phyloP scores from a whole-genome alignment of 1,139 yeast species.

The Magnusiomyces suaveolens region DNA sequence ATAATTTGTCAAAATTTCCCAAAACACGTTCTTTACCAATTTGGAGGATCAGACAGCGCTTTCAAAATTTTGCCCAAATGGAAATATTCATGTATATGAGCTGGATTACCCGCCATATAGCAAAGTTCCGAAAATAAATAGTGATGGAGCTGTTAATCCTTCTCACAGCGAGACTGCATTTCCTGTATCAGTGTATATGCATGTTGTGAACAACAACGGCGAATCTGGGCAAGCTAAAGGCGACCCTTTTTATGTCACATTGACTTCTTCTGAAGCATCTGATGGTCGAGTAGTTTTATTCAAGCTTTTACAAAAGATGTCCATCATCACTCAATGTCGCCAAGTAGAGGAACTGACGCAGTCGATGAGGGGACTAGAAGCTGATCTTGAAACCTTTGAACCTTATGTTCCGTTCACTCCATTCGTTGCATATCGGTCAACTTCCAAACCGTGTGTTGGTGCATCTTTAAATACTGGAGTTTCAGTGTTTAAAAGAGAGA shows the following conservation, averaged over 20 bases:
- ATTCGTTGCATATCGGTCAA: not conserved
- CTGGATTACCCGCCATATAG: slow-evolving; percentile 10
- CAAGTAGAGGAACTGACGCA: not conserved
- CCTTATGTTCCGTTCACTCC: not conserved
- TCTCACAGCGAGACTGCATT: slow-evolving; percentile 35
- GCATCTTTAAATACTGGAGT: not conserved
- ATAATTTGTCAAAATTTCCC: slow-evolving; percentile 62
- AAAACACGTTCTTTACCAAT: slow-evolving; percentile 57
- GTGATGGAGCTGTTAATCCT: not conserved
- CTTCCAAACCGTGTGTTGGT: not conserved
- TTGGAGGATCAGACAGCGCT: slow-evolving; percentile 52
- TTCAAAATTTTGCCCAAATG: slow-evolving; percentile 54
- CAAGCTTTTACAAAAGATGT: slow-evolving; percentile 34
- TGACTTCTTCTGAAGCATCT: slow-evolving; percentile 41
- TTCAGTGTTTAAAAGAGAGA: not conserved
- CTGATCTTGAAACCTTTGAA: not conserved
- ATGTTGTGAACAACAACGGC: slow-evolving; percentile 26
- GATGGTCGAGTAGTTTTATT: slow-evolving; percentile 47
- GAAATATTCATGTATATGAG: slow-evolving; percentile 36
- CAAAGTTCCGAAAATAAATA: not conserved
- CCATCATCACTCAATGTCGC: not conserved
- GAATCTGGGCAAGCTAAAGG: slow-evolving; percentile 38
- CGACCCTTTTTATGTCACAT: slow-evolving; percentile 63
- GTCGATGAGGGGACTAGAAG: not conserved
- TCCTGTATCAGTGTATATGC: slow-evolving; percentile 61